Conservation (phyloP, 495 filamentous ascomycete genomes). For the Glarea lozoyensis region DNA sequence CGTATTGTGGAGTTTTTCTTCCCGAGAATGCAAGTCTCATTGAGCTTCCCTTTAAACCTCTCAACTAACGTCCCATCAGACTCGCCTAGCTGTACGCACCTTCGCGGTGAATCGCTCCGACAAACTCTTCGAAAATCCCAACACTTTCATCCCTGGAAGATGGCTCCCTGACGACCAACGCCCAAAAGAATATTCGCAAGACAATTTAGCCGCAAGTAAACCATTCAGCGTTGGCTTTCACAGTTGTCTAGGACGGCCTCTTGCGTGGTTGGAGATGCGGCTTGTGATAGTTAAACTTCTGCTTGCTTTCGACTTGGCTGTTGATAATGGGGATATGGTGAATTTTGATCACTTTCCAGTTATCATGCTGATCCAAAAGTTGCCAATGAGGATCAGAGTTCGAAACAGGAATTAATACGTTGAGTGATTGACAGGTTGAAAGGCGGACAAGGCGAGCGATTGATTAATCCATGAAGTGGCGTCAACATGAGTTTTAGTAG, state of each 20-base stretch:
- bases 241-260: not conserved
- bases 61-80: not conserved
- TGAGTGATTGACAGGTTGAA: too few relatives aligned
- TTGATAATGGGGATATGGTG: too few relatives aligned
- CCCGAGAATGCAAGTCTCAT: not conserved
- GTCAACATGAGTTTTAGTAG: too few relatives aligned
- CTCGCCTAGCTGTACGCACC: not conserved
- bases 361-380: too few relatives aligned
- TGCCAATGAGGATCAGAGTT: too few relatives aligned
- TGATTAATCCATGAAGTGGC: too few relatives aligned
- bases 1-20: not conserved
- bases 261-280: not conserved
- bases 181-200: not conserved
- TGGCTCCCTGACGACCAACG: not conserved
- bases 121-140: not conserved
- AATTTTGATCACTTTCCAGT: too few relatives aligned
- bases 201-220: not conserved
- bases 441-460: too few relatives aligned
- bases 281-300: not conserved
- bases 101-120: not conserved
- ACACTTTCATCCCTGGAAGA: not conserved
- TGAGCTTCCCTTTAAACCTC: not conserved
- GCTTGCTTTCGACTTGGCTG: not conserved
- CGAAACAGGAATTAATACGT: too few relatives aligned
- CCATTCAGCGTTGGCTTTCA: not conserved